Percentiles rank a stretch among this genome's conserved stretches.
Conservation (phyloP, 352 stramenopile species). For the Globisporangium lucens region DNA sequence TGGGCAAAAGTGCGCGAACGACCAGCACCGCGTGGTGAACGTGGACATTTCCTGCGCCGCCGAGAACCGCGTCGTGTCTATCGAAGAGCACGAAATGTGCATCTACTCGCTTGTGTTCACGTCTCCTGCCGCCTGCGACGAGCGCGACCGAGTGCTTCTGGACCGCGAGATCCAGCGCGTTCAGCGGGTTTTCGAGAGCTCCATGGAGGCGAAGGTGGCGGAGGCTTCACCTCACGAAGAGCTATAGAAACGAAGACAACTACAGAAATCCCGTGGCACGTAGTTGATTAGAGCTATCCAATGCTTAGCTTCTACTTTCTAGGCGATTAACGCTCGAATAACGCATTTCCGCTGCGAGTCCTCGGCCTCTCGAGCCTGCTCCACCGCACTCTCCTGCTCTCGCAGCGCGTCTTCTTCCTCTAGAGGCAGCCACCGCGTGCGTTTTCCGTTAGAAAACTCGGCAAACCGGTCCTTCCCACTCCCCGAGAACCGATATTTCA, state of each 20-base stretch:
- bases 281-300: not conserved
- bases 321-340: constrained; percentile 15
- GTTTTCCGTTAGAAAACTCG: constrained; percentile 34
- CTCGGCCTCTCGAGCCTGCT: constrained; percentile 14
- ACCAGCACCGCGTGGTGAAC: constrained; percentile 58
- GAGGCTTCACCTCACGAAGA: constrained; percentile 8
- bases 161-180: constrained; percentile 15
- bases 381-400: constrained; percentile 4
- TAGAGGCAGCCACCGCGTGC: constrained; percentile 43
- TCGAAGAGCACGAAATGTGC: constrained; percentile 91
- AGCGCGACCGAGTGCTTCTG: constrained; percentile 14
- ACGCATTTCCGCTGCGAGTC: constrained; percentile 4
- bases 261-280: too few relatives aligned
- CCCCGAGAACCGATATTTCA: constrained; percentile 34
- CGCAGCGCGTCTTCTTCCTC: constrained; percentile 38
- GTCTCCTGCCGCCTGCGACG: constrained; percentile 53
- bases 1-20: constrained; percentile 86
- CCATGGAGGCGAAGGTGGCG: not conserved
- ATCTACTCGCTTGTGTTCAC: constrained; percentile 86
- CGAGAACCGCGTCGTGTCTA: constrained; percentile 69
- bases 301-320: not conserved
- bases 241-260: constrained; percentile 10
- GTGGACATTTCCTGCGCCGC: constrained; percentile 78
- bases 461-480: constrained; percentile 32
- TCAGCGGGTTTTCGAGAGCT: constrained; percentile 2